Percentiles rank a stretch among this genome's conserved stretches.
Conservation (phyloP, 164 flowering plant genomes). For the Magnolia kwangsiensis region DNA sequence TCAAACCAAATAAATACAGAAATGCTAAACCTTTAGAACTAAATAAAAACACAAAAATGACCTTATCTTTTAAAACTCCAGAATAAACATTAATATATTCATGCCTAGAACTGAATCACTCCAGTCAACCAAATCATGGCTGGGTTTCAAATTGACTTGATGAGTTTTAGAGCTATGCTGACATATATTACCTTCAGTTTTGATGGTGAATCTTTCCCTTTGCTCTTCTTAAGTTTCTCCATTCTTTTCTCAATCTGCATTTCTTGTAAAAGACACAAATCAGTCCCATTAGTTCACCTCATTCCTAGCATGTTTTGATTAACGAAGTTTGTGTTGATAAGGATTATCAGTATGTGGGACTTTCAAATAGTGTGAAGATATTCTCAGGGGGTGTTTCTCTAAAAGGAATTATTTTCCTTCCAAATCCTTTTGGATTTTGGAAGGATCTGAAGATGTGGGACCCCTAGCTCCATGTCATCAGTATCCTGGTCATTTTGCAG, state of each 20-base stretch:
- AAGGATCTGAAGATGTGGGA: not conserved
- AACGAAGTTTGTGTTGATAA: not conserved
- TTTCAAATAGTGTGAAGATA: not conserved
- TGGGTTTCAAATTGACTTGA: not conserved
- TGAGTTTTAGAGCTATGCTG: not conserved
- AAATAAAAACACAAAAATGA: too few species aligned
- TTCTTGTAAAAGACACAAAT: constrained; percentile 36
- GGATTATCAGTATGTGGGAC: not conserved
- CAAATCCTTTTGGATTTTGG: not conserved
- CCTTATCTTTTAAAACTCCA: not conserved
- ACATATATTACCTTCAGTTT: constrained; percentile 64
- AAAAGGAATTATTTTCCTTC: not conserved
- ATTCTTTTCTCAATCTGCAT: constrained; percentile 96
- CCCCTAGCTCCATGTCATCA: not conserved
- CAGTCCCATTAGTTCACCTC: constrained; percentile 31
- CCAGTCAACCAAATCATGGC: not conserved
- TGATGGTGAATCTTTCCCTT: constrained; percentile 70
- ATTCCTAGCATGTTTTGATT: constrained; percentile 6
- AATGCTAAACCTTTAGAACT: not conserved
- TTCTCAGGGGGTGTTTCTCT: not conserved
- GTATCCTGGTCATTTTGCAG: not conserved
- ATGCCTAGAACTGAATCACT: not conserved
- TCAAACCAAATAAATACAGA: not conserved
- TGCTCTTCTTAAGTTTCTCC: constrained; percentile 86
- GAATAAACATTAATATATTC: not conserved